Percentiles rank a stretch among this genome's conserved stretches.
Conservation (phyloP, 2,329 filamentous ascomycete species). For the Tolypocladium tundrense region DNA sequence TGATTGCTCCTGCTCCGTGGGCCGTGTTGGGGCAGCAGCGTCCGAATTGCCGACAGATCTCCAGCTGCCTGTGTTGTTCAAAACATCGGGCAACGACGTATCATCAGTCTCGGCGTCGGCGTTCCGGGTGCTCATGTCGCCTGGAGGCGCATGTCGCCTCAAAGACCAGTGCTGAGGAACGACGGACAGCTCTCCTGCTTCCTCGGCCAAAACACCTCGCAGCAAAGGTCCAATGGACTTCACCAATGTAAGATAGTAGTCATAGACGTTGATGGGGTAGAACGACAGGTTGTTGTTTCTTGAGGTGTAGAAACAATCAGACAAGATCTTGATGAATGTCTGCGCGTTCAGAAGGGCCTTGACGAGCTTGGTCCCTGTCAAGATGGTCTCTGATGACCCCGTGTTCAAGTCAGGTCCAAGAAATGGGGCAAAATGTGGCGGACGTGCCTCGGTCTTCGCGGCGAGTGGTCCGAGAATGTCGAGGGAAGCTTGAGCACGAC, state of each 20-base stretch:
- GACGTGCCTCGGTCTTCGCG: conserved; percentile 31
- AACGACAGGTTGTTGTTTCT: conserved; percentile 58
- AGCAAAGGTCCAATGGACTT: conserved; percentile 68
- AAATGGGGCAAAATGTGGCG: conserved; percentile 62
- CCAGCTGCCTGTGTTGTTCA: conserved; percentile 16
- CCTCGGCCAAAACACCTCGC: conserved; percentile 73
- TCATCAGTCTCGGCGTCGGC: conserved; percentile 17
- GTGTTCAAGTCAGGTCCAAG: conserved; percentile 36
- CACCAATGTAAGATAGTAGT: conserved; percentile 69
- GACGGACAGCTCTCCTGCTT: conserved; percentile 61
- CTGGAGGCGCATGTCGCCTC: conserved; percentile 17
- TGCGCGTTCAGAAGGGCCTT: conserved; percentile 73
- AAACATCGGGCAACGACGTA: conserved; percentile 20
- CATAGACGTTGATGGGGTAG: conserved; percentile 68
- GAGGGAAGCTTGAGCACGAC: conserved; percentile 60
- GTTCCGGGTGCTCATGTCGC: conserved; percentile 10
- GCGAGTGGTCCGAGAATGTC: conserved; percentile 59
- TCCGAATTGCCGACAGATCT: conserved; percentile 12
- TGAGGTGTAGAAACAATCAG: conserved; percentile 61
- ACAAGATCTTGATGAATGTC: conserved; percentile 64
- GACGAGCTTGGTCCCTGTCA: conserved; percentile 62
- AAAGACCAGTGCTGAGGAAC: conserved; percentile 60
- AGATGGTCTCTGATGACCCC: conserved; percentile 28
- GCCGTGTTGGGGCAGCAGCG: conserved; percentile 14
- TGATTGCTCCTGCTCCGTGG: conserved; percentile 31